Evolutionary conservation across 148 eudicot species (phyloP), one percentile per base, ranked within the genome.

Genomic region (Fallopia convolvulus): DNA sequence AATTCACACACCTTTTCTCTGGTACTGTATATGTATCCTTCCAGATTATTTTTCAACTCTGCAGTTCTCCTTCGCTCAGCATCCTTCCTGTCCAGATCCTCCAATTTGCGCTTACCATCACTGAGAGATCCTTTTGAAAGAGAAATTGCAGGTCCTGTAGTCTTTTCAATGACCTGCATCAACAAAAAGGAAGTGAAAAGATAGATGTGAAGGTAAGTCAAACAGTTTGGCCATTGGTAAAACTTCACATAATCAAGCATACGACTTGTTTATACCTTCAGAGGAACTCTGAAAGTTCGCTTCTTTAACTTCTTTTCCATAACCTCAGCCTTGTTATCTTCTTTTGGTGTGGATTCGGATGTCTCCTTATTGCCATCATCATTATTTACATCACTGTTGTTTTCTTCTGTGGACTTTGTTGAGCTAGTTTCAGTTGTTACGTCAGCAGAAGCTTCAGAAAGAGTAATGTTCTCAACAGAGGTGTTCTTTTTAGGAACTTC

Each of bases 1-100:
- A n/a, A 30, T 65, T 65, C 70, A 65, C 74, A 20, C 74, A 93
- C 99, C 94, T 92, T 95, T 76, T 95, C 98, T 77, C 84, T 90
- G 39, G 98, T 92, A 26, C 87, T 82, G 77, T 95, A 95, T 63
- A 93, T 95, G 84, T 91, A 95, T 75, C 87, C 91, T 86, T 95
- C 99, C 73, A 93, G 81, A 78, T 85, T 86, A 81, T 95, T 95
- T 86, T 95, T 95, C 81, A 86, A 77, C 85, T 95, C 98, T 50
- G 97, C 97, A 53, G 97, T 91, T 84, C 91, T 87, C 83, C 85
- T 91, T 75, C 98, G 83, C 77, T 93, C 99, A 26, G 92, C 92
- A 83, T 95, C 98, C 83, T 86, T 95, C 79, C 83, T 91, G 88
- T 89, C 88, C 81, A 95, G 87, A 81, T 84, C 91, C 76, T 82